These are phyloP conservation scores for Xylaria cubensis DNA, from an alignment of 495 filamentous ascomycete genomes.

Conservation along the genomic window DNA sequence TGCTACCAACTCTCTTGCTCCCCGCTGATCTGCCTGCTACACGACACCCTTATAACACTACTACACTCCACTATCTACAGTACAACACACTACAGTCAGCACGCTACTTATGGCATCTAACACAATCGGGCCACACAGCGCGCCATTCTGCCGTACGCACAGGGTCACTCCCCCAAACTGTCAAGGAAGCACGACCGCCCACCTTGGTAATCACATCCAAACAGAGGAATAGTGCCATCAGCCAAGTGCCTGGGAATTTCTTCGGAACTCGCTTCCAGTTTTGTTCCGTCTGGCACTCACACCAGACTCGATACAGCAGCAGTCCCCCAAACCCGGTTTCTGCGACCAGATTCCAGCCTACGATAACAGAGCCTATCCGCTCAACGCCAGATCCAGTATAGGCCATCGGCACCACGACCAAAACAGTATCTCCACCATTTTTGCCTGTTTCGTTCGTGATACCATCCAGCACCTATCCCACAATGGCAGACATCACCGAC, in stretches of 20 bases:
- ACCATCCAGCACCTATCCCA: constrained; percentile 49
- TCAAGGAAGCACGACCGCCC: constrained; percentile 22
- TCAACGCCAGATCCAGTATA: constrained; percentile 64
- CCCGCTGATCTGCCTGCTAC: background rate
- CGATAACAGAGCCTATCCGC: constrained; percentile 55
- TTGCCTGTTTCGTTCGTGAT: constrained; percentile 59
- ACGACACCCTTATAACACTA: background rate
- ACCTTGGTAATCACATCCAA: constrained; percentile 29
- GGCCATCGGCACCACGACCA: constrained; percentile 64
- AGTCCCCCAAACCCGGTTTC: constrained; percentile 58
- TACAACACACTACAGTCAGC: constrained; percentile 6
- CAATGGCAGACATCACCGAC: constrained; percentile 69
- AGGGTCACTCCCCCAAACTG: constrained; percentile 14
- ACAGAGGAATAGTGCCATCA: constrained; percentile 29
- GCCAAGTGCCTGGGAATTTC: constrained; percentile 33
- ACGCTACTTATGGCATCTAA: constrained; percentile 26
- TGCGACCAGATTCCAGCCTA: constrained; percentile 54
- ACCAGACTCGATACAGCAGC: constrained; percentile 62
- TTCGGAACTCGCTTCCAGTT: constrained; percentile 50
- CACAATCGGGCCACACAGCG: constrained; percentile 28
- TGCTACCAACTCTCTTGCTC: constrained; percentile 12
- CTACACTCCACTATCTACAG: constrained; percentile 14
- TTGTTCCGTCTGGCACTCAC: constrained; percentile 49
- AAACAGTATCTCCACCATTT: constrained; percentile 61
- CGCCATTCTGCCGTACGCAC: constrained; percentile 14